A percentile compares a stretch with the other conserved stretches of the same genome.
Evolutionary conservation across 2,329 filamentous ascomycete genomes (phyloP).

Genomic region (Apiospora phragmitis): DNA sequence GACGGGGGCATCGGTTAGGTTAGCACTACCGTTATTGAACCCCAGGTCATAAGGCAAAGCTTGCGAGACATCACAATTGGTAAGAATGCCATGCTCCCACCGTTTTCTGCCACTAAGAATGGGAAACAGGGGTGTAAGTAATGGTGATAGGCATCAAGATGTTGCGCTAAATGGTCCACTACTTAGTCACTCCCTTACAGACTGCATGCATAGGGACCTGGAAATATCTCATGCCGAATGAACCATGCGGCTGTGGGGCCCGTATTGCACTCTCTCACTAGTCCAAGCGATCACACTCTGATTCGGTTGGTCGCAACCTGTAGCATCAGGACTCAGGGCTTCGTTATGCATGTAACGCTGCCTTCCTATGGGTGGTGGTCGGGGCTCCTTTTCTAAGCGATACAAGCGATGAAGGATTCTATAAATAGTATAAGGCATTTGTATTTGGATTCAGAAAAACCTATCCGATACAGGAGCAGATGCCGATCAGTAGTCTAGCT

Average conservation of each 20-base stretch:
- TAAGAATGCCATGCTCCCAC: too few species aligned
- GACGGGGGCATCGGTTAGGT: neutral
- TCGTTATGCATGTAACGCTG: neutral
- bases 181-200: neutral
- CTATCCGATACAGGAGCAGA: too few species aligned
- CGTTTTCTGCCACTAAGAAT: neutral
- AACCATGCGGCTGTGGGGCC: neutral
- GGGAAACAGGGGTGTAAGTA: neutral
- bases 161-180: too few species aligned
- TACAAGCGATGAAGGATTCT: neutral
- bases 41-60: too few species aligned
- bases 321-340: neutral
- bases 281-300: neutral
- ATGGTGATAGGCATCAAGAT: neutral
- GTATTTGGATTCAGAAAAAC: neutral
- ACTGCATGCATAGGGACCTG: neutral
- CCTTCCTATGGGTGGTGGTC: neutral
- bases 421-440: neutral
- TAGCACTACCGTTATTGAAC: neutral
- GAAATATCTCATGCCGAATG: neutral
- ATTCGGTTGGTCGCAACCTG: neutral
- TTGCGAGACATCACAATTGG: too few species aligned
- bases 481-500: too few species aligned
- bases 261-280: neutral
- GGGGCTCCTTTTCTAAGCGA: neutral